A percentile compares a stretch with the other conserved stretches of the same genome.
Evolutionary conservation across 305 asterid species (phyloP).

Genomic region (Solanum hybrid): DNA sequence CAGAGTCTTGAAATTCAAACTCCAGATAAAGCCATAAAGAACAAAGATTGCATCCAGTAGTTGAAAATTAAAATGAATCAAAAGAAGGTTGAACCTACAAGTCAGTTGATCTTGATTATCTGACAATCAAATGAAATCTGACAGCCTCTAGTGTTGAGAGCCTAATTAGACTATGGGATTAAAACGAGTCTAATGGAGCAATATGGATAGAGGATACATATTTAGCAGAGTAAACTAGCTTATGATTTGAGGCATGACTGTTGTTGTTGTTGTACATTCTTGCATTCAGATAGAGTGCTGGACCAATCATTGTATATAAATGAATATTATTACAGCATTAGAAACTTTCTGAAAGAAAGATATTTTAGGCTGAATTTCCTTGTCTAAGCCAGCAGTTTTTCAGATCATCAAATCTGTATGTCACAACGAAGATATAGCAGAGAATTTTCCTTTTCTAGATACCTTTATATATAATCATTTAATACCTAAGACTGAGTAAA

Average conservation of each 20-base stretch:
- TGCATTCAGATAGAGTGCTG: neutral
- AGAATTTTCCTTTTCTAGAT: neutral
- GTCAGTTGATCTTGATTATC: neutral
- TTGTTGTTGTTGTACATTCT: neutral
- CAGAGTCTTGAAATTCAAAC: constrained; percentile 2
- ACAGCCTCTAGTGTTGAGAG: neutral
- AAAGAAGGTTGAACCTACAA: neutral
- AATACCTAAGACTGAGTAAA: neutral
- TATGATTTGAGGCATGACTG: neutral
- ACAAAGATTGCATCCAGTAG: neutral
- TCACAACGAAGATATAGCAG: neutral
- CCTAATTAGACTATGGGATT: neutral
- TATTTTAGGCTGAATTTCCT: neutral
- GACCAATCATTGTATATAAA: neutral
- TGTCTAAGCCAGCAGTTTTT: neutral
- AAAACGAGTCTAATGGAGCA: neutral
- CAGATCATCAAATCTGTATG: neutral
- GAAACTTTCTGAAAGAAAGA: neutral
- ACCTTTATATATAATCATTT: neutral
- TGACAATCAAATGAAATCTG: neutral
- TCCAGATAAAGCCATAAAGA: constrained; percentile 19
- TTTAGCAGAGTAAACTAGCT: neutral
- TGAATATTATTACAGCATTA: neutral
- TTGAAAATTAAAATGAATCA: neutral
- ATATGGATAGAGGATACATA: neutral